These are phyloP conservation scores for Immersiporthe knoxdaviesiana DNA, from an alignment of 2,329 filamentous ascomycete genomes.

Conservation along the genomic window DNA sequence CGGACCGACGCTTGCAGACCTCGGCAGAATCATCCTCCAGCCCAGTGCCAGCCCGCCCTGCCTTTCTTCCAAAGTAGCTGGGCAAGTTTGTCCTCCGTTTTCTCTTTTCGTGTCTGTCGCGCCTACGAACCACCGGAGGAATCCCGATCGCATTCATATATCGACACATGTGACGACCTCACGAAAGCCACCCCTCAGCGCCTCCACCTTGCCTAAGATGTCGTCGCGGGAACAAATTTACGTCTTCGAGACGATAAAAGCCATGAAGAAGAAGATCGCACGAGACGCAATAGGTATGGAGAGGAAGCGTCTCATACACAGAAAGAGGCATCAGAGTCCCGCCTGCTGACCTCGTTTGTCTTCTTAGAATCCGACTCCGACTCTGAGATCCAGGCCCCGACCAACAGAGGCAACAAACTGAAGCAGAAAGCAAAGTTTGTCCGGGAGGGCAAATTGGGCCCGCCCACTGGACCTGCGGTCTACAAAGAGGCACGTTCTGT, in stretches of 20 bases:
- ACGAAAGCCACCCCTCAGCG: background rate
- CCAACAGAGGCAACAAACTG: constrained; percentile 78
- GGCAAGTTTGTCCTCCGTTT: background rate
- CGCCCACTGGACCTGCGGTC: constrained; percentile 65
- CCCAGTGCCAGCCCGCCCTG: background rate
- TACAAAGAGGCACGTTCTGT: constrained; percentile 67
- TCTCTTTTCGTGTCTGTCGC: constrained; percentile 1
- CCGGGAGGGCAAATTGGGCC: constrained; percentile 69
- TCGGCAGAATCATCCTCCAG: background rate
- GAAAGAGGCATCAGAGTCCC: background rate
- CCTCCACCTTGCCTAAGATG: constrained; percentile 42
- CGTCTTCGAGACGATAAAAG: constrained; percentile 68
- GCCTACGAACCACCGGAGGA: constrained; percentile 5
- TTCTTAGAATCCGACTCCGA: constrained; percentile 76
- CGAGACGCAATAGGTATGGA: constrained; percentile 62
- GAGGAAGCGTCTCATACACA: constrained; percentile 5
- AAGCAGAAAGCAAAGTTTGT: constrained; percentile 75
- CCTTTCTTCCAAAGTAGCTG: background rate
- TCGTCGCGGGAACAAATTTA: constrained; percentile 60
- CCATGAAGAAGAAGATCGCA: constrained; percentile 70
- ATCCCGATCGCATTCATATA: background rate
- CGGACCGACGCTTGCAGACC: background rate
- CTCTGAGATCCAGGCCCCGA: constrained; percentile 68
- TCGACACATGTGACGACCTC: background rate
- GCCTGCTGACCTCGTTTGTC: constrained; percentile 30